Conservation (phyloP, 2,329 filamentous ascomycete species). For the Parafenestella ontariensis region DNA sequence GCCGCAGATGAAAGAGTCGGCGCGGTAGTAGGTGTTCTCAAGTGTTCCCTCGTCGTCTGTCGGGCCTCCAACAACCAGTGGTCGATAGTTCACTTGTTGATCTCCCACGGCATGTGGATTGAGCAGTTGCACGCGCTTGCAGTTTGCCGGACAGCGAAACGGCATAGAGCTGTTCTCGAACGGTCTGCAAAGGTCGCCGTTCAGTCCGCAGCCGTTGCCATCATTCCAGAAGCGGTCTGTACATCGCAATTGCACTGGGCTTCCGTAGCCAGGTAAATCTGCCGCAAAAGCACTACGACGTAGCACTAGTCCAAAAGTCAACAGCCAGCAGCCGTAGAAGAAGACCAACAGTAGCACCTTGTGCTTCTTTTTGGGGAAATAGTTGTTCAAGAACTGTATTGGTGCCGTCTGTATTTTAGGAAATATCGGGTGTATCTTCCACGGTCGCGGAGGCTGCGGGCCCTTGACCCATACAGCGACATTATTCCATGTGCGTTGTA, state of each 20-base stretch:
- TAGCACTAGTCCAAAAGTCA: conserved; percentile 73
- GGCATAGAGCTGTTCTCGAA: conserved; percentile 74
- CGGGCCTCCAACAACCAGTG: conserved; percentile 63
- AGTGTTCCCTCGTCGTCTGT: conserved; percentile 49
- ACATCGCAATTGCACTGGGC: conserved; percentile 70
- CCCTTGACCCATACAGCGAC: conserved; percentile 57
- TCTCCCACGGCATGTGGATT: conserved; percentile 79
- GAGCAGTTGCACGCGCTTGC: conserved; percentile 68
- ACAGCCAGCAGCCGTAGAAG: conserved; percentile 71
- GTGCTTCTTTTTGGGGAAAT: conserved; percentile 66
- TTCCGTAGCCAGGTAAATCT: conserved; percentile 72
- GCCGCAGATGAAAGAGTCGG: conserved; percentile 86
- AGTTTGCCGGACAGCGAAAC: conserved; percentile 78
- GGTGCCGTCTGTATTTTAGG: conserved; percentile 73
- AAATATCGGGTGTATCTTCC: conserved; percentile 62
- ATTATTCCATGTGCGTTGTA: conserved; percentile 47
- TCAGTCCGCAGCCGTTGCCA: conserved; percentile 75
- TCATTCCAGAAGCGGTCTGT: conserved; percentile 71
- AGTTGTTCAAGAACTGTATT: conserved; percentile 66
- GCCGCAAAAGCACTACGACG: conserved; percentile 65
- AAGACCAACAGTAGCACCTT: conserved; percentile 65
- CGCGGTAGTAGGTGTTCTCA: conserved; percentile 73
- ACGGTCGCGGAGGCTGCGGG: conserved; percentile 57
- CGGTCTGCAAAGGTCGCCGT: conserved; percentile 77
- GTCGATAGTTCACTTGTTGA: conserved; percentile 64